phyloP scores from a whole-genome alignment of 768 basidiomycete species.

The Panaeolus cyanescens region DNA sequence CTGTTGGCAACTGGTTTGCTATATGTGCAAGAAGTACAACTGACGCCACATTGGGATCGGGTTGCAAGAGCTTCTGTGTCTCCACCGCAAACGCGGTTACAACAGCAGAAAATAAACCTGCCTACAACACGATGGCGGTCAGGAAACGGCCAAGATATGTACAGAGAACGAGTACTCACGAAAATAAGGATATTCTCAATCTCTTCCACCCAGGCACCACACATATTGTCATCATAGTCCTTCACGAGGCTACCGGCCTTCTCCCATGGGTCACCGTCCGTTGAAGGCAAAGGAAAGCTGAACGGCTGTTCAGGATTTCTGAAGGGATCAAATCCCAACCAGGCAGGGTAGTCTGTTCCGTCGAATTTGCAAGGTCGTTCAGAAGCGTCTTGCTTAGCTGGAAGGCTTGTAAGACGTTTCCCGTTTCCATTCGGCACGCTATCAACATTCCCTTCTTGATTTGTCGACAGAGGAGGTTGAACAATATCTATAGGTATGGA shows the following conservation, averaged over 20 bases:
- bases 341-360: not conserved
- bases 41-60: constrained; percentile 27
- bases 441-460: too few relatives aligned
- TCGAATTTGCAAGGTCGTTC: constrained; percentile 1
- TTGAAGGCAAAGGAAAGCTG: constrained; percentile 10
- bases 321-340: not conserved
- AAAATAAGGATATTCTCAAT: constrained; percentile 34
- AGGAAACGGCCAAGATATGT: not conserved
- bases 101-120: constrained; percentile 43
- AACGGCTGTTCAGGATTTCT: not conserved
- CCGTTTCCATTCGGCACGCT: too few relatives aligned
- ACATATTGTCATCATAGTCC: constrained; percentile 28
- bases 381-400: too few relatives aligned
- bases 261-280: constrained; percentile 26
- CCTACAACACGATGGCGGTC: constrained; percentile 23
- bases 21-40: constrained; percentile 25
- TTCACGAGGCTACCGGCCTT: constrained; percentile 20
- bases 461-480: too few relatives aligned
- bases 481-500: too few relatives aligned
- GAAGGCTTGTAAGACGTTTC: too few relatives aligned
- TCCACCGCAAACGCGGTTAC: constrained; percentile 40
- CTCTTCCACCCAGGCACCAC: constrained; percentile 30
- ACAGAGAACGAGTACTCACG: constrained; percentile 11
- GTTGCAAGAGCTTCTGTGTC: constrained; percentile 32
- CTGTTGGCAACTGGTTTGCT: constrained; percentile 12